Evolutionary conservation across 495 filamentous ascomycete genomes (phyloP), one percentile per base, ranked within the genome.

Genomic region (Hypoxylon crocopeplum): DNA sequence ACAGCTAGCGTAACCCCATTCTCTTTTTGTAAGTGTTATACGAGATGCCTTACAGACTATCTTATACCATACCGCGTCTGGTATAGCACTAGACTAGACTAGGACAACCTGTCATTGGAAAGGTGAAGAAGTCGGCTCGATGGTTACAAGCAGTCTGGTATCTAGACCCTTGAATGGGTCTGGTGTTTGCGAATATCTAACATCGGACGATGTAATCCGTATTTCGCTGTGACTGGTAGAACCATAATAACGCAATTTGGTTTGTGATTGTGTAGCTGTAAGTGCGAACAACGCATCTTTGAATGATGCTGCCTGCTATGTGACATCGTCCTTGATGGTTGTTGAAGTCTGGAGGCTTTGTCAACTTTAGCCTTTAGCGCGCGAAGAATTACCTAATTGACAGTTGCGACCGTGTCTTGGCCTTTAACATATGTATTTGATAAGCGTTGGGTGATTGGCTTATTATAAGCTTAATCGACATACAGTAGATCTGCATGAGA

Each of bases 11-110:
- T 32, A 15, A 48, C 40, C 36, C 41, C 19, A 38, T 47, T 50
- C 30, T 46, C 10, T 38, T 5, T 19, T 7, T 19, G 32, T 10
- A 13, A 4, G 5, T 30, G 11, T 15, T 62, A 62, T 62, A 62
- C 59, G 59, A 63, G 48, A 47, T 39, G 15, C 21, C 11, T 13
- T 32, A 55, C 33, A 33, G 25, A 36, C 45, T 46, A 47, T 40
- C 17, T n/a, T 24, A 55, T 42, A 21, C 30, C 39, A 56, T 57
- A 41, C 36, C 21, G 29, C 7, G 41, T 37, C 22, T 47, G 44
- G 45, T 48, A 53, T 56, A 36, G 48, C 30, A 39, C 15, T 37
- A 37, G 29, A 38, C 16, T 30, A 37, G 29, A 38, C 36, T 34
- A 48, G 37, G 34, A 41, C 49, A n/a, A 13, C 41, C 30, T 45